A percentile compares a stretch with the other conserved stretches of the same genome.
These are phyloP conservation scores for Simmondsia chinensis DNA, from an alignment of 148 eudicot species.

Conservation along the genomic window DNA sequence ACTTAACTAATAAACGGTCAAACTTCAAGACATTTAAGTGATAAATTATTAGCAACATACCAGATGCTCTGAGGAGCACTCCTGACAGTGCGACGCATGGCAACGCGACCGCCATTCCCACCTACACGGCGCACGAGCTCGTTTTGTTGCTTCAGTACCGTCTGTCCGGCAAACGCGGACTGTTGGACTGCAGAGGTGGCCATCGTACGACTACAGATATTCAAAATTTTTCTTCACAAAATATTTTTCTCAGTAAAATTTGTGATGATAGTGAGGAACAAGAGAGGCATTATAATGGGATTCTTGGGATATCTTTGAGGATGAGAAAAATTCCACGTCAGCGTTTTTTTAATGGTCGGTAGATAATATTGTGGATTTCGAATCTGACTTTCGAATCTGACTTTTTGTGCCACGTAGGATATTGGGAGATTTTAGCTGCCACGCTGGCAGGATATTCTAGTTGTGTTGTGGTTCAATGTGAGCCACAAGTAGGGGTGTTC, in stretches of 20 bases:
- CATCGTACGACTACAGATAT: slow-evolving; percentile 14
- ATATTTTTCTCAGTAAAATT: background rate
- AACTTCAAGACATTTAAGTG: no score
- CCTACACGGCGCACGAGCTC: slow-evolving; percentile 41
- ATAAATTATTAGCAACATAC: no score
- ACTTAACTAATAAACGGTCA: no score
- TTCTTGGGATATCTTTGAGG: slow-evolving; percentile 24
- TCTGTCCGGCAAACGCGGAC: slow-evolving; percentile 48
- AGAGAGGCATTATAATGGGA: slow-evolving; percentile 11
- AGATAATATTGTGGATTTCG: no score
- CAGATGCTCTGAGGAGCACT: slow-evolving; percentile 64
- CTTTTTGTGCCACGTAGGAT: no score
- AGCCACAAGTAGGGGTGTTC: no score
- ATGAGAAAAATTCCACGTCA: slow-evolving; percentile 33
- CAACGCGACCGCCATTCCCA: slow-evolving; percentile 31
- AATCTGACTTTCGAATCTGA: no score
- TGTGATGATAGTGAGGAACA: slow-evolving; percentile 2
- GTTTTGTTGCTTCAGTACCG: slow-evolving; percentile 35
- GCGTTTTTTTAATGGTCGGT: slow-evolving; percentile 34
- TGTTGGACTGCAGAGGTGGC: slow-evolving; percentile 46
- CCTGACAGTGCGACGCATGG: slow-evolving; percentile 57
- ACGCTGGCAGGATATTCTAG: no score
- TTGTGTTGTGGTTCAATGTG: no score
- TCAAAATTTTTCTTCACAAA: no score
- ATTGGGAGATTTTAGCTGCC: no score